Percentiles rank a stretch among this genome's conserved stretches.
Conservation (phyloP, 1,284 basidiomycete species). For the Grifola frondosa region DNA sequence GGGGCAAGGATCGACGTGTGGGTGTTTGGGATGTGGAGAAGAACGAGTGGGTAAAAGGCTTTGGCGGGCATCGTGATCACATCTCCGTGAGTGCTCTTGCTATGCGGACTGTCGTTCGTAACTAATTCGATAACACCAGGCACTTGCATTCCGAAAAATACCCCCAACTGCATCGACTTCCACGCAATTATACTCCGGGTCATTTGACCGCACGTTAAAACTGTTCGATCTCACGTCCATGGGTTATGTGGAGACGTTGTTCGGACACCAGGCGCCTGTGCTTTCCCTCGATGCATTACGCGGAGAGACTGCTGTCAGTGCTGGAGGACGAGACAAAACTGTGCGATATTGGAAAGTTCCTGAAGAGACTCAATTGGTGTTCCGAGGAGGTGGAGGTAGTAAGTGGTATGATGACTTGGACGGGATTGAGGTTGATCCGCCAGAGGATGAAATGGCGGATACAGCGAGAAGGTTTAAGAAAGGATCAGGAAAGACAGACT, state of each 20-base stretch:
- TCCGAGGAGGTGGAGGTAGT: conserved; percentile 87
- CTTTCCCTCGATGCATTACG: conserved; percentile 78
- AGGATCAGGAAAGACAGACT: conserved; percentile 38
- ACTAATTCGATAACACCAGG: conserved; percentile 41
- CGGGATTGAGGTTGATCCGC: conserved; percentile 60
- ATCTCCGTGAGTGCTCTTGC: conserved; percentile 65
- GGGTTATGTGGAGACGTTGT: conserved; percentile 95
- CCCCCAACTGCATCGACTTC: conserved; percentile 44
- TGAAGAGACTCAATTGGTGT: conserved; percentile 95
- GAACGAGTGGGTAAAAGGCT: conserved; percentile 73
- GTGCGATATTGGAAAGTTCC: conserved; percentile 95
- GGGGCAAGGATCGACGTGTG: conserved; percentile 79
- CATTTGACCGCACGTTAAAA: conserved; percentile 90
- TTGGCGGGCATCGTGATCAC: conserved; percentile 83
- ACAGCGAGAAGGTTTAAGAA: conserved; percentile 5
- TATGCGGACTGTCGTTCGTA: background rate
- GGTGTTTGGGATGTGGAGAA: conserved; percentile 83
- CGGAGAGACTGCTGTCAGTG: conserved; percentile 83
- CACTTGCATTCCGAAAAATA: conserved; percentile 81
- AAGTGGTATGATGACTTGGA: conserved; percentile 79
- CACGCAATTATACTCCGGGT: conserved; percentile 80
- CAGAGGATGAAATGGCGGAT: conserved; percentile 31
- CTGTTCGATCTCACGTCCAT: conserved; percentile 84
- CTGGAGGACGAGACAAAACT: conserved; percentile 90
- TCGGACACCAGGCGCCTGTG: conserved; percentile 94